Evolutionary conservation across 1,284 basidiomycete genomes (phyloP).

Genomic region (Schizopora paradoxa): DNA sequence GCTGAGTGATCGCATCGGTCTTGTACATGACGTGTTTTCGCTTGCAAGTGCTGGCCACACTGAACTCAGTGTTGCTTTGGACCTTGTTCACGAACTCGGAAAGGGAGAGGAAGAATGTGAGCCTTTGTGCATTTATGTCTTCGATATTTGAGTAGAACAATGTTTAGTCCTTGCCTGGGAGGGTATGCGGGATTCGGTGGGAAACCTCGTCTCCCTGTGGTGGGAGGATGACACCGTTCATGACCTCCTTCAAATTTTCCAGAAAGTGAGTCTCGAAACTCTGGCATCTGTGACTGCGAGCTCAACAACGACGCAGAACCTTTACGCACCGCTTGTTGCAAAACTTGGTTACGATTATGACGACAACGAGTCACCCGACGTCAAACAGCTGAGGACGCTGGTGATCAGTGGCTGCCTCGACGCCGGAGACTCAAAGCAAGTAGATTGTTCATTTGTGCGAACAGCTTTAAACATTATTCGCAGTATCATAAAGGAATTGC

Average conservation of each 20-base stretch:
- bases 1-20: slow-evolving; percentile 81
- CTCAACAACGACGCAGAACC: slow-evolving; percentile 46
- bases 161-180: slow-evolving; percentile 71
- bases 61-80: slow-evolving; percentile 73
- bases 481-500: slow-evolving; percentile 73
- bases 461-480: background rate
- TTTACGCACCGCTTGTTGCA: slow-evolving; percentile 79
- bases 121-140: slow-evolving; percentile 26
- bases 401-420: slow-evolving; percentile 67
- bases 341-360: slow-evolving; percentile 78
- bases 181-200: slow-evolving; percentile 53
- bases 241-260: slow-evolving; percentile 58
- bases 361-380: slow-evolving; percentile 66
- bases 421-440: slow-evolving; percentile 56
- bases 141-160: background rate
- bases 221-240: slow-evolving; percentile 74
- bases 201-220: slow-evolving; percentile 66
- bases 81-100: slow-evolving; percentile 62
- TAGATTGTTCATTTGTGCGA: background rate
- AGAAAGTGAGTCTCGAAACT: slow-evolving; percentile 49
- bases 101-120: slow-evolving; percentile 71
- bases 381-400: slow-evolving; percentile 70
- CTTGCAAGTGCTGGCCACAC: slow-evolving; percentile 78
- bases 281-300: too few species aligned
- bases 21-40: slow-evolving; percentile 78